Percentiles rank a stretch among this genome's conserved stretches.
These are phyloP conservation scores for Diplotaxis tenuifolia DNA, from an alignment of 345 rosid genomes.

Conservation along the genomic window DNA sequence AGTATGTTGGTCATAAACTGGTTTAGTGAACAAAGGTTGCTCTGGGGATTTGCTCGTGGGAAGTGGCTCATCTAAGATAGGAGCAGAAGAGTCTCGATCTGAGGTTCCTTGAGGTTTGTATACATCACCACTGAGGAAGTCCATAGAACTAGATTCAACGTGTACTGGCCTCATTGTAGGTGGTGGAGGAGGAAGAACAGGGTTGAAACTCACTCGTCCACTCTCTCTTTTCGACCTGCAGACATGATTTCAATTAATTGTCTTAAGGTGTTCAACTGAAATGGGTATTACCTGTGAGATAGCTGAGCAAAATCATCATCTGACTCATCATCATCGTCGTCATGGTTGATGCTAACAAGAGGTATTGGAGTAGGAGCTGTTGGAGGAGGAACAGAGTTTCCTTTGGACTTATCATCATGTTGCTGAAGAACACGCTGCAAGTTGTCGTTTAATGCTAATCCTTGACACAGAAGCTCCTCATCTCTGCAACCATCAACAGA, in stretches of 20 bases:
- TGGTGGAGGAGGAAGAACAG: slow-evolving; percentile 87
- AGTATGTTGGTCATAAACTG: slow-evolving; percentile 55
- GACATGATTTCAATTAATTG: neutral
- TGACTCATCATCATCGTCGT: slow-evolving; percentile 72
- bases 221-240: slow-evolving; percentile 72
- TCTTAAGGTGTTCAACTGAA: neutral
- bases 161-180: slow-evolving; percentile 63
- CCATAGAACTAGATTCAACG: slow-evolving; percentile 47
- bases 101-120: slow-evolving; percentile 58
- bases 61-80: slow-evolving; percentile 31
- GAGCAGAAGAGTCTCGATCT: slow-evolving; percentile 29
- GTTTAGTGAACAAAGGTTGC: slow-evolving; percentile 34
- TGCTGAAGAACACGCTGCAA: slow-evolving; percentile 77
- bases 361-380: slow-evolving; percentile 56
- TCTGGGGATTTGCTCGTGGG: slow-evolving; percentile 30
- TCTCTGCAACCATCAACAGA: slow-evolving; percentile 52
- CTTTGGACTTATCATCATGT: slow-evolving; percentile 80
- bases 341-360: slow-evolving; percentile 49
- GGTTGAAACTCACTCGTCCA: slow-evolving; percentile 41
- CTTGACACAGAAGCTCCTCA: slow-evolving; percentile 79
- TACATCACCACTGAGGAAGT: slow-evolving; percentile 87
- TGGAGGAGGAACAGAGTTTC: slow-evolving; percentile 41
- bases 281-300: slow-evolving; percentile 61
- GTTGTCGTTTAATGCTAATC: slow-evolving; percentile 76
- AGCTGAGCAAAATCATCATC: slow-evolving; percentile 86